These are phyloP conservation scores for Sordariomycetes sp. DNA, from an alignment of 2,329 filamentous ascomycete species.

Conservation along the genomic window DNA sequence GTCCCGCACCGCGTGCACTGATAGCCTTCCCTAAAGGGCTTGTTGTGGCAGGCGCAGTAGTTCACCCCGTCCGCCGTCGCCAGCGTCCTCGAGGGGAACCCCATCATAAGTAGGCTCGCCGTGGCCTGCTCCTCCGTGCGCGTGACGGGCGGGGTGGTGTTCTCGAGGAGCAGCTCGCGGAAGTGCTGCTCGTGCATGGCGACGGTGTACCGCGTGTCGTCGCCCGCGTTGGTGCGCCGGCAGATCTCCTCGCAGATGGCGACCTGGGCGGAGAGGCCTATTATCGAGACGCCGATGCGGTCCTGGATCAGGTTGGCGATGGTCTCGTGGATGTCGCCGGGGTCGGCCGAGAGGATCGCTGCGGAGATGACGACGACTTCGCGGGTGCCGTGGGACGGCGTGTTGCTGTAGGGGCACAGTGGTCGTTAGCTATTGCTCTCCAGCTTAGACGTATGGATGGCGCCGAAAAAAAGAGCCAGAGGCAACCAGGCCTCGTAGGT, in stretches of 20 bases:
- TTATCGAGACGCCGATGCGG: slow-evolving; percentile 76
- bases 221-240: slow-evolving; percentile 74
- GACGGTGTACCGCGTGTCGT: slow-evolving; percentile 67
- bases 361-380: slow-evolving; percentile 91
- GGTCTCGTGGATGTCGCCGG: slow-evolving; percentile 89
- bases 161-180: slow-evolving; percentile 74
- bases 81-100: slow-evolving; percentile 80
- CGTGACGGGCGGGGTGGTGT: slow-evolving; percentile 82
- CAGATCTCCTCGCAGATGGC: slow-evolving; percentile 88
- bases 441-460: background rate
- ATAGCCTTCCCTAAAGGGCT: slow-evolving; percentile 75
- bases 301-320: slow-evolving; percentile 70
- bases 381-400: slow-evolving; percentile 83
- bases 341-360: slow-evolving; percentile 80
- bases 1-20: slow-evolving; percentile 78
- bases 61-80: slow-evolving; percentile 55
- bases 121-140: slow-evolving; percentile 49
- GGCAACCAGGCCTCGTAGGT: background rate
- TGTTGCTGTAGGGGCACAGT: slow-evolving; percentile 46
- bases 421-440: slow-evolving; percentile 8
- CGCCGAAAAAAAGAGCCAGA: background rate
- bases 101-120: slow-evolving; percentile 84
- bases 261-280: slow-evolving; percentile 84
- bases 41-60: slow-evolving; percentile 85
- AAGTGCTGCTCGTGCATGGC: slow-evolving; percentile 71